Conservation (phyloP, 2,329 filamentous ascomycete genomes). For the Nannizziopsis barbatae region DNA sequence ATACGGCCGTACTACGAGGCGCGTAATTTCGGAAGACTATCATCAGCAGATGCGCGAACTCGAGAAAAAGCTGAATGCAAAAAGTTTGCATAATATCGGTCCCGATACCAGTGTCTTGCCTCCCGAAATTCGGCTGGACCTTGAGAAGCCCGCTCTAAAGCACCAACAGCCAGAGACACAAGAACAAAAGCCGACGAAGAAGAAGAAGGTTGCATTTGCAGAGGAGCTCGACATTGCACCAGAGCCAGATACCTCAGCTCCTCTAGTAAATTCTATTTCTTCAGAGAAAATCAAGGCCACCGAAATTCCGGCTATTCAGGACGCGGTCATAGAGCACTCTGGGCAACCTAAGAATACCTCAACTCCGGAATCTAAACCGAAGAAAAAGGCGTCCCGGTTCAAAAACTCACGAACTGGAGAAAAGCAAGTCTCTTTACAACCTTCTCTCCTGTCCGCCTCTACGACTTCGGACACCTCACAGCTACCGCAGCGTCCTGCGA, state of each 20-base stretch:
- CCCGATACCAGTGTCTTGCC: conserved; percentile 35
- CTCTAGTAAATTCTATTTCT: conserved; percentile 16
- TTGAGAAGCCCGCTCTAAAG: conserved; percentile 19
- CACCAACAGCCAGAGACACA: conserved; percentile 9
- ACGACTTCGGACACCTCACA: conserved; percentile 15
- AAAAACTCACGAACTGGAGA: conserved; percentile 27
- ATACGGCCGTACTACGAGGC: conserved; percentile 59
- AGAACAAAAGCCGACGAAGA: conserved; percentile 24
- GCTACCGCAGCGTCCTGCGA: conserved; percentile 10
- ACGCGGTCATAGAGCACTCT: conserved; percentile 37
- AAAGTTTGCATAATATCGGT: conserved; percentile 47
- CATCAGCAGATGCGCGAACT: conserved; percentile 73
- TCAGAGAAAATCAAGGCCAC: conserved; percentile 24
- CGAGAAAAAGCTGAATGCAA: conserved; percentile 58
- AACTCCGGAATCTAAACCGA: conserved; percentile 14
- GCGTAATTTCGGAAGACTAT: conserved; percentile 62
- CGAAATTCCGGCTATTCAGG: conserved; percentile 29
- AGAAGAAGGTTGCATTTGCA: conserved; percentile 75
- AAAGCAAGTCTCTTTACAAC: conserved; percentile 6
- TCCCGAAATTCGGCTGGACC: conserved; percentile 23
- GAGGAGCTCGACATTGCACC: conserved; percentile 59
- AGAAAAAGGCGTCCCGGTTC: conserved; percentile 37
- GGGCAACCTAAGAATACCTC: conserved; percentile 16
- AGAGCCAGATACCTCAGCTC: conserved; percentile 23
- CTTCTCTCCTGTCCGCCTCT: conserved; percentile 7